Conservation (phyloP, 1,284 basidiomycete species). For the Cutaneotrichosporon mucoides region DNA sequence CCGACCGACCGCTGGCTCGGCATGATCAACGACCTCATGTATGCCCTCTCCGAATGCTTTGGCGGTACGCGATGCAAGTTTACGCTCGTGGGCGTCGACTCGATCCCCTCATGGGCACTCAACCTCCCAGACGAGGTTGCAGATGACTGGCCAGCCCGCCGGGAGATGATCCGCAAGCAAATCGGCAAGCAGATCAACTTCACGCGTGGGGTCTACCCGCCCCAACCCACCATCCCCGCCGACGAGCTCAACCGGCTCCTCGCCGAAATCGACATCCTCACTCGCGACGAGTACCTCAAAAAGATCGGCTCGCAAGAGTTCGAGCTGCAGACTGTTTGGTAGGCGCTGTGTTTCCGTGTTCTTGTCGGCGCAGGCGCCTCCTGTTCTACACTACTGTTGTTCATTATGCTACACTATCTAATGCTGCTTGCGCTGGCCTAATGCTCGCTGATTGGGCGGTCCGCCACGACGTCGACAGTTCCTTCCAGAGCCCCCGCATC, state of each 20-base stretch:
- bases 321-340: conserved; percentile 3
- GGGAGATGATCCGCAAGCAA: background rate
- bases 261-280: background rate
- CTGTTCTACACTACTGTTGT: background rate
- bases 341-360: background rate
- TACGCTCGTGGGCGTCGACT: conserved; percentile 1
- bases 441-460: too few relatives aligned
- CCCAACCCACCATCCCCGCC: background rate
- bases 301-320: background rate
- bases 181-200: conserved; percentile 5
- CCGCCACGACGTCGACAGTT: too few relatives aligned
- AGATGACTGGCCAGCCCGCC: conserved; percentile 1
- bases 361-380: too few relatives aligned
- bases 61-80: conserved; percentile 1
- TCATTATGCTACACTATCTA: background rate
- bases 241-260: background rate
- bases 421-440: background rate
- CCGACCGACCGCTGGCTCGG: background rate
- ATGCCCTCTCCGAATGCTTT: conserved; percentile 2
- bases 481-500: too few relatives aligned
- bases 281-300: conserved; percentile 1
- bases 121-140: background rate
- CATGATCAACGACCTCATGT: conserved; percentile 6
- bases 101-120: conserved; percentile 1
- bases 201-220: conserved; percentile 3